A percentile compares a stretch with the other conserved stretches of the same genome.
Conservation (phyloP, 768 basidiomycete genomes). For the Tulasnella sp. region DNA sequence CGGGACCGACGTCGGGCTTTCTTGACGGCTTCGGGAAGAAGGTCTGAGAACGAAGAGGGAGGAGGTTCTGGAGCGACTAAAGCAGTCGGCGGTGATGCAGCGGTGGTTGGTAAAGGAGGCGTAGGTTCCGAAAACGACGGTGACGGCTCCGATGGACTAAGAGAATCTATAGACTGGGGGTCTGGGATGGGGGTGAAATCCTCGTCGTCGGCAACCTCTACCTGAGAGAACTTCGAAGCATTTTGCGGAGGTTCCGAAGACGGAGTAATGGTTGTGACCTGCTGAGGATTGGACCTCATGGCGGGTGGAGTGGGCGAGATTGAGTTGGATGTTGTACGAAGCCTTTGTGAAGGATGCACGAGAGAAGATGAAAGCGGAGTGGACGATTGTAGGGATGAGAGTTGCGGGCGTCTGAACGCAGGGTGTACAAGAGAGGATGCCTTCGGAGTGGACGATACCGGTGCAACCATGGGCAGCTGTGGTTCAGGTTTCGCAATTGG, state of each 20-base stretch:
- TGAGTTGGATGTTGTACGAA: background rate
- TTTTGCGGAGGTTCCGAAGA: too few relatives aligned
- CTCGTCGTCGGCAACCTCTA: too few relatives aligned
- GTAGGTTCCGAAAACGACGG: background rate
- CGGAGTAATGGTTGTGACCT: background rate
- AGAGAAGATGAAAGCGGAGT: background rate
- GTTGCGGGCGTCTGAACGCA: background rate
- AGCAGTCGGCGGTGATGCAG: background rate
- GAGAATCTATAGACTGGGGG: too few relatives aligned
- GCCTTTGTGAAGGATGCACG: constrained; percentile 6
- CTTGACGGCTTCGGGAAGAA: background rate
- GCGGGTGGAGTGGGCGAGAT: background rate
- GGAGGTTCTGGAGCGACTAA: background rate
- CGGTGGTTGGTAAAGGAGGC: background rate
- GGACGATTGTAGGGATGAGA: background rate
- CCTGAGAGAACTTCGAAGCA: too few relatives aligned
- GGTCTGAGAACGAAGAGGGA: background rate
- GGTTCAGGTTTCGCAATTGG: background rate
- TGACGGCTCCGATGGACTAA: background rate
- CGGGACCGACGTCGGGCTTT: background rate
- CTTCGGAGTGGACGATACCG: background rate
- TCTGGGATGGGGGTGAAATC: background rate
- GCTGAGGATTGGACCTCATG: background rate
- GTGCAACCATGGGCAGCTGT: background rate
- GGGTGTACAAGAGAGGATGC: constrained; percentile 10